These are phyloP conservation scores for Xerocomus nothofagi DNA, from an alignment of 1,284 basidiomycete genomes.

Conservation along the genomic window DNA sequence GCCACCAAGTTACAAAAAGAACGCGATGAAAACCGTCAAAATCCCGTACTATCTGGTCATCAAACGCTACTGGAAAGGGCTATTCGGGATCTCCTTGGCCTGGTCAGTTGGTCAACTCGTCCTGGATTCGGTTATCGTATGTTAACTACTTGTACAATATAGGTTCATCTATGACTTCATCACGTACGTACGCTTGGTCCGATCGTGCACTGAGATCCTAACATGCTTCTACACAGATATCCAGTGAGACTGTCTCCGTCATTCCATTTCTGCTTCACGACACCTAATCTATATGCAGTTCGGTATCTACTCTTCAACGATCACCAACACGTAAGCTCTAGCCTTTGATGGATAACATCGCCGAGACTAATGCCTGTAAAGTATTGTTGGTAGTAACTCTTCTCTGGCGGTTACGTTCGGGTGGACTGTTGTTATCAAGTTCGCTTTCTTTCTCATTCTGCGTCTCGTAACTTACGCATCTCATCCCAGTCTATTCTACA, in stretches of 20 bases:
- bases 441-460: constrained; percentile 21
- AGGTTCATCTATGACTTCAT: constrained; percentile 88
- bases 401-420: constrained; percentile 65
- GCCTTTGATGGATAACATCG: neutral
- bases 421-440: constrained; percentile 81
- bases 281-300: constrained; percentile 49
- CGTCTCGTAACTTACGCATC: neutral
- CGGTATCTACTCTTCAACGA: constrained; percentile 81
- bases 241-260: constrained; percentile 45
- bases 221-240: constrained; percentile 42
- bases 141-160: constrained; percentile 1
- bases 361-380: constrained; percentile 26
- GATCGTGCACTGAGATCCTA: neutral
- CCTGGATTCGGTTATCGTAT: neutral
- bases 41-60: constrained; percentile 82
- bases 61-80: constrained; percentile 74
- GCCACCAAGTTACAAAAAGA: constrained; percentile 66
- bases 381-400: constrained; percentile 55
- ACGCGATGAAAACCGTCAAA: constrained; percentile 72
- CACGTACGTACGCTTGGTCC: constrained; percentile 43
- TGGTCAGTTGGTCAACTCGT: constrained; percentile 49
- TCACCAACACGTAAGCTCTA: constrained; percentile 58
- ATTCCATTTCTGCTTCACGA: neutral
- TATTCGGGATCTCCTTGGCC: constrained; percentile 68
- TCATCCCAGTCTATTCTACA: constrained; percentile 66